phyloP scores from a whole-genome alignment of 2,329 filamentous ascomycete genomes.

The Scedosporium dehoogii region DNA sequence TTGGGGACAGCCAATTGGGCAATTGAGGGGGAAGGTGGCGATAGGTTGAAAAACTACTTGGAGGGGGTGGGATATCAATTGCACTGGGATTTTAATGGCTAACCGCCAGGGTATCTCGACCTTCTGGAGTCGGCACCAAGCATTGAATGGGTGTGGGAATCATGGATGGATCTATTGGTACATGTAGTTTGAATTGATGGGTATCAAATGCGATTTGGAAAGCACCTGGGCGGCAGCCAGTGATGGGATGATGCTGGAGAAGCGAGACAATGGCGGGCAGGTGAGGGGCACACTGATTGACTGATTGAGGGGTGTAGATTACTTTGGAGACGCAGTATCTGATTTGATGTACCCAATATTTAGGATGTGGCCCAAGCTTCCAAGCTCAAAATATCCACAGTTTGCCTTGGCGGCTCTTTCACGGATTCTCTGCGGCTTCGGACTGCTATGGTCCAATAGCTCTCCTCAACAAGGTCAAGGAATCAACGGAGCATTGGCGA shows the following conservation, averaged over 20 bases:
- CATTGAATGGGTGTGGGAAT: too few relatives aligned
- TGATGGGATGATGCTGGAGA: too few relatives aligned
- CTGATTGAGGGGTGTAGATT: too few relatives aligned
- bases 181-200: too few relatives aligned
- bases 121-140: too few relatives aligned
- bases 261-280: too few relatives aligned
- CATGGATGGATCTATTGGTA: too few relatives aligned
- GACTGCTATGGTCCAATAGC: background rate
- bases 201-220: too few relatives aligned
- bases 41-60: background rate
- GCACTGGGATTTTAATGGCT: background rate
- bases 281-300: too few relatives aligned
- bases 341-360: background rate
- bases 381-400: background rate
- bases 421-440: background rate
- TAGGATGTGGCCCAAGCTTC: background rate
- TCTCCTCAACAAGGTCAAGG: background rate
- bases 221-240: too few relatives aligned
- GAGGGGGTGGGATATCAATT: background rate
- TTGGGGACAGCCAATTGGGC: background rate
- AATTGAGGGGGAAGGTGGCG: background rate
- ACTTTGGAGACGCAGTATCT: too few relatives aligned
- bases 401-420: background rate
- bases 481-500: background rate
- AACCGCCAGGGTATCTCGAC: too few relatives aligned